These are phyloP conservation scores for Pyrus betulifolia DNA, from an alignment of 306 rosid genomes.

Conservation along the genomic window DNA sequence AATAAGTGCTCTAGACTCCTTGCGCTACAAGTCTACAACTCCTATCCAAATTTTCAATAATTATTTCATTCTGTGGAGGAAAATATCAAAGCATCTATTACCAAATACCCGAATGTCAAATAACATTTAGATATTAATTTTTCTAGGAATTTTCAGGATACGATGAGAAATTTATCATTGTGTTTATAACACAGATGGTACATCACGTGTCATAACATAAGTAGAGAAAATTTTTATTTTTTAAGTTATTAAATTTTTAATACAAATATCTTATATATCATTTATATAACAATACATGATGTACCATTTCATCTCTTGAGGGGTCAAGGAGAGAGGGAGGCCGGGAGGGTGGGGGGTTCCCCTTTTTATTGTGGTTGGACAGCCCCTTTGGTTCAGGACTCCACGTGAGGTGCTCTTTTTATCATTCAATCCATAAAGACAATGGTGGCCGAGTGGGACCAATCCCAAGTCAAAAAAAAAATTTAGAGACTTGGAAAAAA, in stretches of 20 bases:
- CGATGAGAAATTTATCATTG: neutral
- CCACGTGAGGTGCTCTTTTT: constrained; percentile 99
- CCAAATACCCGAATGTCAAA: neutral
- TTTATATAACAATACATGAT: accelerated
- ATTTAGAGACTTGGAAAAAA: constrained; percentile 53
- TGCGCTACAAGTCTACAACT: neutral
- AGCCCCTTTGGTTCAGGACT: constrained; percentile 88
- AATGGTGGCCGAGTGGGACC: constrained; percentile 84
- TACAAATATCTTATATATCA: too few species aligned
- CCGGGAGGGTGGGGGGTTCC: neutral
- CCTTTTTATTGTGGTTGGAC: constrained; percentile 81
- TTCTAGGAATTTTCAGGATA: neutral
- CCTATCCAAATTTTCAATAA: too few species aligned
- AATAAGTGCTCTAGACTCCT: neutral
- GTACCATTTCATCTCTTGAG: too few species aligned
- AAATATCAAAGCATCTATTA: neutral
- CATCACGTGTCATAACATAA: too few species aligned
- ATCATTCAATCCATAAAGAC: constrained; percentile 93
- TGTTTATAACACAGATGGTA: too few species aligned
- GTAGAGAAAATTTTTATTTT: accelerated
- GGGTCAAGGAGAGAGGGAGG: neutral
- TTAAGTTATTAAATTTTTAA: too few species aligned
- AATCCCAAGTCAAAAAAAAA: constrained; percentile 69
- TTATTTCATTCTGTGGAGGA: neutral
- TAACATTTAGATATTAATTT: constrained; percentile 5